Evolutionary conservation across 805 yeast species (phyloP).

Genomic region (Hanseniaspora taiwanica): DNA sequence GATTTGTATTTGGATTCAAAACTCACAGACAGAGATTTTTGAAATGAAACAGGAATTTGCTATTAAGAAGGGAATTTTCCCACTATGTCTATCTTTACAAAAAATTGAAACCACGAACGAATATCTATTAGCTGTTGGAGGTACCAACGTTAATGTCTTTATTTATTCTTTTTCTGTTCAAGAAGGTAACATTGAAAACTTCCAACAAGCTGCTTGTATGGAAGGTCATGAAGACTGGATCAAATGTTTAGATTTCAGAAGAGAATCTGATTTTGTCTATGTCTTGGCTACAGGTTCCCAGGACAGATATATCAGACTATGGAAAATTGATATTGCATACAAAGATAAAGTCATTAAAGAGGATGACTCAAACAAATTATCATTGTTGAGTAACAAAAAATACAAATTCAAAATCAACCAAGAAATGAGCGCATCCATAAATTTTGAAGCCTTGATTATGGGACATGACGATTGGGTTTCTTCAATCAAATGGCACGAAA

Average conservation of each 20-base stretch:
- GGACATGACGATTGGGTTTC: constrained; percentile 99
- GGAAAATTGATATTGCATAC: constrained; percentile 57
- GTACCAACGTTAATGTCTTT: constrained; percentile 42
- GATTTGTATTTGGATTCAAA: constrained; percentile 38
- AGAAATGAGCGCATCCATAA: constrained; percentile 37
- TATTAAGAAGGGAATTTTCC: constrained; percentile 16
- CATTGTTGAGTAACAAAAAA: constrained; percentile 56
- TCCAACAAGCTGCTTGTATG: constrained; percentile 33
- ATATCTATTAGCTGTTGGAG: constrained; percentile 34
- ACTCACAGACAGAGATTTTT: constrained; percentile 10
- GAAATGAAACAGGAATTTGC: constrained; percentile 14
- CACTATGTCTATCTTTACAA: constrained; percentile 17
- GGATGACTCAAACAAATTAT: constrained; percentile 25
- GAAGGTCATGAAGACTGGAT: constrained; percentile 98
- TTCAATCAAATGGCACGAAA: constrained; percentile 62
- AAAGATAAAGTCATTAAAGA: constrained; percentile 40
- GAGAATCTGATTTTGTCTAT: constrained; percentile 35
- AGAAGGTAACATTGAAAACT: constrained; percentile 4
- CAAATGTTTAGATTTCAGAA: constrained; percentile 51
- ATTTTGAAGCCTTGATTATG: constrained; percentile 85
- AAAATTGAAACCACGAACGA: constrained; percentile 7
- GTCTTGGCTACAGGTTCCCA: constrained; percentile 84
- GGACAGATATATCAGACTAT: constrained; percentile 80
- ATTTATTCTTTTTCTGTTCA: constrained; percentile 34
- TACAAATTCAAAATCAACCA: constrained; percentile 37